phyloP scores from a whole-genome alignment of 768 basidiomycete genomes.

The Arthromyces matolae region DNA sequence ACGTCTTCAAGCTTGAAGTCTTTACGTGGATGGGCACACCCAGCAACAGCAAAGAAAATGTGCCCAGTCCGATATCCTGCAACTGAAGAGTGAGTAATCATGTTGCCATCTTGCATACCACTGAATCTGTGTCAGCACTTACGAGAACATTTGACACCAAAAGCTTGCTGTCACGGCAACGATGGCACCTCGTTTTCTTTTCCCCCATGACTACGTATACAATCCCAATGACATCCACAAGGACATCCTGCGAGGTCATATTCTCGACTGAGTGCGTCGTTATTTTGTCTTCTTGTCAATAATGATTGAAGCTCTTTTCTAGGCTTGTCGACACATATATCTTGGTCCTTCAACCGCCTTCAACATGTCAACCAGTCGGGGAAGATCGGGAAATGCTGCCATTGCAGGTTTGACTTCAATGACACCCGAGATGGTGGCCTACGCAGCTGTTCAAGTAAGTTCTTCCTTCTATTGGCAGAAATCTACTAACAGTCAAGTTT shows the following conservation, averaged over 20 bases:
- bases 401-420: slow-evolving; percentile 10
- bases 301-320: too few species aligned
- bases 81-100: neutral
- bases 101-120: neutral
- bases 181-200: slow-evolving; percentile 12
- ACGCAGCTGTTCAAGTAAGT: slow-evolving; percentile 18
- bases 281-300: neutral
- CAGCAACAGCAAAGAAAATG: slow-evolving; percentile 6
- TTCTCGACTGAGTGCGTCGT: slow-evolving; percentile 4
- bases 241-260: slow-evolving; percentile 1
- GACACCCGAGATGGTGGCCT: slow-evolving; percentile 15
- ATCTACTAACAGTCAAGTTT: neutral
- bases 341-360: slow-evolving; percentile 16
- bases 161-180: slow-evolving; percentile 1
- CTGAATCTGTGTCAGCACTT: slow-evolving; percentile 1
- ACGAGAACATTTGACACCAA: neutral
- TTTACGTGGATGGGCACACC: slow-evolving; percentile 13
- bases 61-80: slow-evolving; percentile 8
- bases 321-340: slow-evolving; percentile 16
- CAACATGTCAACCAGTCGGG: slow-evolving; percentile 8
- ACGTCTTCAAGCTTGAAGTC: neutral
- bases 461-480: neutral
- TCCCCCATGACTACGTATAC: slow-evolving; percentile 6
- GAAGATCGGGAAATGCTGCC: slow-evolving; percentile 15
- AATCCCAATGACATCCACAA: neutral